Base-by-base conservation (phyloP, 345 rosid species). In the Excoecaria agallocha region DNA sequence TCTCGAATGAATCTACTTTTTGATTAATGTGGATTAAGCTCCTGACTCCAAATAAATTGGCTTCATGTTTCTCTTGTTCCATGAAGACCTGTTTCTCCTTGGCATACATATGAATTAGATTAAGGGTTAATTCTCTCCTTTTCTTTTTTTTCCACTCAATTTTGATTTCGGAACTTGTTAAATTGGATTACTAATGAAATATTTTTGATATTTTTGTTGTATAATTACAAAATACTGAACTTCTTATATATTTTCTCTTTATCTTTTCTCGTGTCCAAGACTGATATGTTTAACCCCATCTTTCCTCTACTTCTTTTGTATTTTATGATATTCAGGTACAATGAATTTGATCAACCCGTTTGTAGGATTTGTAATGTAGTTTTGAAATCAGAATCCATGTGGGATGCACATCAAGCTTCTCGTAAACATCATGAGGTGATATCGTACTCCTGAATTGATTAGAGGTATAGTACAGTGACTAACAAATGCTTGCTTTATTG, bases 351-450 rank as follows among this genome's bases (percentile, higher is more conserved):
- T 45, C 98, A 93, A 81, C 96, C 96, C 16, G 87, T 95, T 35
- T 95, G 99, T 75, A 82, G 93, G 78, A 88, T 95, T 22, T 95
- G 97, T 74, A 87, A 91, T 69, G 46, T 91, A 30, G 94, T 89
- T 66, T 84, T 95, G 86, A 95, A 93, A 78, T 89, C 95, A 43
- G 94, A 89, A 38, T 86, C 96, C 68, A 78, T 74, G 2, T 95
- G 98, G 98, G 94, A 90, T 84, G 97, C 93, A 1, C 99, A 95
- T 83, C 98, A 95, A 86, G 96, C 90, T 86, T 95, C 98, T 72
- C 93, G 94, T 69, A 95, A 95, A 78, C 99, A 93, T 82, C 90
- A 70, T 51, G 90, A 92, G 98, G 98, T 87, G 6, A 76, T 37
- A 13, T 74, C 60, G 20, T 54, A 5, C 46, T 62, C 16, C 59